Conservation (phyloP, 2,329 filamentous ascomycete species). For the Stagonosporopsis vannaccii region DNA sequence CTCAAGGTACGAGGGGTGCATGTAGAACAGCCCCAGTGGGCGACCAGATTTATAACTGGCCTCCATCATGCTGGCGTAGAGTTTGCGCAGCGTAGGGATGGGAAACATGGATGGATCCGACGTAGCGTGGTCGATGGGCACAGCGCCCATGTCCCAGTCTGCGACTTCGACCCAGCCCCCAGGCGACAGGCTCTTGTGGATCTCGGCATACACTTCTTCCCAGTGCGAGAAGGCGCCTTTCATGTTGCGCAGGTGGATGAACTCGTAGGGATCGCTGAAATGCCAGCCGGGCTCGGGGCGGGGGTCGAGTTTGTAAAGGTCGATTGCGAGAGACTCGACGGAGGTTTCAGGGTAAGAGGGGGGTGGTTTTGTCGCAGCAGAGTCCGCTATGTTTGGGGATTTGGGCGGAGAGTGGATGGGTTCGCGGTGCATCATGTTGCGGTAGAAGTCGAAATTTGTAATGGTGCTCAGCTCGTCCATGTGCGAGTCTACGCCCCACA, state of each 20-base stretch:
- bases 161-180: conserved; percentile 58
- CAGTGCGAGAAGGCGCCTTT: conserved; percentile 58
- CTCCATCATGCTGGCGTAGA: conserved; percentile 41
- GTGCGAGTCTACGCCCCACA: conserved; percentile 40
- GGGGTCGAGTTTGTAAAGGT: conserved; percentile 31
- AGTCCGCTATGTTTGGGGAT: conserved; percentile 8
- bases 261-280: conserved; percentile 57
- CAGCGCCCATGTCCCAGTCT: conserved; percentile 48
- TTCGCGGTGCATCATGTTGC: conserved; percentile 30
- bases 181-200: conserved; percentile 53
- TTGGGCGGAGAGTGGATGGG: conserved; percentile 26
- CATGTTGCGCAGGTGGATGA: conserved; percentile 59
- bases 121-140: conserved; percentile 19
- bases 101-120: conserved; percentile 18
- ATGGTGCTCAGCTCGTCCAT: conserved; percentile 35
- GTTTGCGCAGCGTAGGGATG: conserved; percentile 35
- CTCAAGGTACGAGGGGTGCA: conserved; percentile 50
- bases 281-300: conserved; percentile 52
- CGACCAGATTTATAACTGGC: conserved; percentile 52
- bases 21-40: conserved; percentile 53
- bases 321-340: conserved; percentile 30
- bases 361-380: neutral
- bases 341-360: conserved; percentile 25
- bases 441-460: conserved; percentile 35
- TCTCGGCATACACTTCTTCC: conserved; percentile 55